Evolutionary conservation across 2,329 filamentous ascomycete species (phyloP).

Genomic region (Aureobasidium sp.): DNA sequence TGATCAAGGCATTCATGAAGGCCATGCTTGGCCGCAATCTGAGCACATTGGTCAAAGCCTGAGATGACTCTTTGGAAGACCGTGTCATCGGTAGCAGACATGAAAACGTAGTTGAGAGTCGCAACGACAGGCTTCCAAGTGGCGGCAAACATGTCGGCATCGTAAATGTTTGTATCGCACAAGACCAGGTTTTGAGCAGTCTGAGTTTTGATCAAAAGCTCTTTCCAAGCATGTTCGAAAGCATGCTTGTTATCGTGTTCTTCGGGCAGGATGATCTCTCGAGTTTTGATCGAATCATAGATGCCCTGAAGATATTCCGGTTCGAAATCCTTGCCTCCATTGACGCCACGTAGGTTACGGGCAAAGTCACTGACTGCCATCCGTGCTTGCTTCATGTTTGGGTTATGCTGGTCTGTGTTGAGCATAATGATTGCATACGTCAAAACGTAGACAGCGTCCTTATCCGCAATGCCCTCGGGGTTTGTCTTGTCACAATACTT

Average conservation of each 20-base stretch:
- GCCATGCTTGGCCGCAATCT: constrained; percentile 78
- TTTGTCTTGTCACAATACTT: constrained; percentile 68
- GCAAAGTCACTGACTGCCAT: constrained; percentile 83
- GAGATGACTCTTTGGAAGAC: constrained; percentile 91
- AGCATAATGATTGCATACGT: constrained; percentile 97
- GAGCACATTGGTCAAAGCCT: constrained; percentile 92
- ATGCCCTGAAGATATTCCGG: constrained; percentile 77
- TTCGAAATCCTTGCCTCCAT: constrained; percentile 76
- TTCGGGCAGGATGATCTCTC: constrained; percentile 94
- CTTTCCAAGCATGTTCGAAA: constrained; percentile 97
- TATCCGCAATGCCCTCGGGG: constrained; percentile 70
- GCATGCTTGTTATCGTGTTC: constrained; percentile 96
- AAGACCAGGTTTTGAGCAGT: constrained; percentile 65
- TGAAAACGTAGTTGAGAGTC: constrained; percentile 95
- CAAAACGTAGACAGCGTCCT: constrained; percentile 82
- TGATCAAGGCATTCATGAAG: constrained; percentile 84
- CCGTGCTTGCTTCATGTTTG: constrained; percentile 74
- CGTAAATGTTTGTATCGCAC: constrained; percentile 88
- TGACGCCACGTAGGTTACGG: constrained; percentile 83
- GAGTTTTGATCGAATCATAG: constrained; percentile 81
- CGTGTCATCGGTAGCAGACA: constrained; percentile 94
- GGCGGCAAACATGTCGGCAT: constrained; percentile 93
- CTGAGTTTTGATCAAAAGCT: constrained; percentile 78
- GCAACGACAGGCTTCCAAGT: constrained; percentile 95
- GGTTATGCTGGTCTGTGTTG: constrained; percentile 95